phyloP scores from a whole-genome alignment of 2,329 filamentous ascomycete species.

The Fusarium keratoplasticum region DNA sequence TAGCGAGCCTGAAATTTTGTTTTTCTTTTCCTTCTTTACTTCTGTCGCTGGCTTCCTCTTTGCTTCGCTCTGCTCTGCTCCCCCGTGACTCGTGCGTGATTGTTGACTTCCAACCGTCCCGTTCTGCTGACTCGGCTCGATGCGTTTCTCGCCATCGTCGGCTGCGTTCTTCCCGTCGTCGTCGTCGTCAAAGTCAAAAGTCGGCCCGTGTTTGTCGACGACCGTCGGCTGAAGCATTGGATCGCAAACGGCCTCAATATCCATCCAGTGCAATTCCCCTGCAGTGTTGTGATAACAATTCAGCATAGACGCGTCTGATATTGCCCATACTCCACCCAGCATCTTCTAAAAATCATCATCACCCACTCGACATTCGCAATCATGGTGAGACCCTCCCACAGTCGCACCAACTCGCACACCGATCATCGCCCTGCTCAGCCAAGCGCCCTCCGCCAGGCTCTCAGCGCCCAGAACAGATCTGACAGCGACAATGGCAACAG shows the following conservation, averaged over 20 bases:
- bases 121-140: constrained; percentile 8
- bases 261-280: constrained; percentile 4
- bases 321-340: not conserved
- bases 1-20: constrained; percentile 23
- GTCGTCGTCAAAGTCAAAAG: constrained; percentile 9
- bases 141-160: constrained; percentile 24
- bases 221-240: not conserved
- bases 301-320: not conserved
- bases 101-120: not conserved
- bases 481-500: constrained; percentile 18
- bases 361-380: constrained; percentile 7
- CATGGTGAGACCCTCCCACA: constrained; percentile 46
- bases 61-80: not conserved
- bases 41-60: not conserved
- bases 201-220: constrained; percentile 12
- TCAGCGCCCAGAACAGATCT: constrained; percentile 48
- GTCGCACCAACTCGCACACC: constrained; percentile 45
- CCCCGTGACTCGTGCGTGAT: constrained; percentile 13
- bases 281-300: not conserved
- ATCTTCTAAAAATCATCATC: not conserved
- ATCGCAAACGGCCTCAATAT: not conserved
- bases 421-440: constrained; percentile 57
- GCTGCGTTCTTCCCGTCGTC: constrained; percentile 16
- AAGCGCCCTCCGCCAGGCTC: constrained; percentile 60
- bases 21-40: constrained; percentile 5